phyloP scores from a whole-genome alignment of 2,329 filamentous ascomycete species.

The Drechslerella dactyloides region DNA sequence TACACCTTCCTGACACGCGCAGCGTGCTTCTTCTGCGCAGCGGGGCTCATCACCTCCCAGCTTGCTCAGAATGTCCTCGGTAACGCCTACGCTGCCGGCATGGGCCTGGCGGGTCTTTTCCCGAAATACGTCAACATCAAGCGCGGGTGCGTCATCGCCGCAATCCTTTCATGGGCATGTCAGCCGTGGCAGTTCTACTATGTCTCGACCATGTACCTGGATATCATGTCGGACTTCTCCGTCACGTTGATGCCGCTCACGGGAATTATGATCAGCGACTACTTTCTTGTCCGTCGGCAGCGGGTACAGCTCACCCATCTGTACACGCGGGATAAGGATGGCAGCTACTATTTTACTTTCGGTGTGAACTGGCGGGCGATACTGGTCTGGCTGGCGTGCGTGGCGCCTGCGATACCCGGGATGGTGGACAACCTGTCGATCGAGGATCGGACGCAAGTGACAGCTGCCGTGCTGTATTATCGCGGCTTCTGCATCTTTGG shows the following conservation, averaged over 20 bases:
- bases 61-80: conserved; percentile 61
- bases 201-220: conserved; percentile 56
- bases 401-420: conserved; percentile 40
- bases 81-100: conserved; percentile 63
- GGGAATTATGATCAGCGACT: conserved; percentile 49
- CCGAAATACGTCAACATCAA: conserved; percentile 66
- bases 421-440: conserved; percentile 41
- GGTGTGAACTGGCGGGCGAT: conserved; percentile 47
- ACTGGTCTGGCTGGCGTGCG: conserved; percentile 42
- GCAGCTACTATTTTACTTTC: conserved; percentile 39
- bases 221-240: conserved; percentile 48
- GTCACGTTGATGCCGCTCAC: conserved; percentile 47
- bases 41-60: conserved; percentile 61
- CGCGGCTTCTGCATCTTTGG: conserved; percentile 47
- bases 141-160: conserved; percentile 63
- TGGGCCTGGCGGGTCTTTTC: conserved; percentile 65
- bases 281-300: conserved; percentile 35
- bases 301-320: conserved; percentile 44
- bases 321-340: conserved; percentile 36
- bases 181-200: conserved; percentile 64
- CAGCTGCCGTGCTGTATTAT: conserved; percentile 38
- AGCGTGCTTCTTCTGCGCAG: conserved; percentile 61
- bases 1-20: conserved; percentile 58
- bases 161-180: conserved; percentile 60
- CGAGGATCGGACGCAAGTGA: conserved; percentile 41